phyloP scores from a whole-genome alignment of 306 rosid genomes.

The Quercus mongolica region DNA sequence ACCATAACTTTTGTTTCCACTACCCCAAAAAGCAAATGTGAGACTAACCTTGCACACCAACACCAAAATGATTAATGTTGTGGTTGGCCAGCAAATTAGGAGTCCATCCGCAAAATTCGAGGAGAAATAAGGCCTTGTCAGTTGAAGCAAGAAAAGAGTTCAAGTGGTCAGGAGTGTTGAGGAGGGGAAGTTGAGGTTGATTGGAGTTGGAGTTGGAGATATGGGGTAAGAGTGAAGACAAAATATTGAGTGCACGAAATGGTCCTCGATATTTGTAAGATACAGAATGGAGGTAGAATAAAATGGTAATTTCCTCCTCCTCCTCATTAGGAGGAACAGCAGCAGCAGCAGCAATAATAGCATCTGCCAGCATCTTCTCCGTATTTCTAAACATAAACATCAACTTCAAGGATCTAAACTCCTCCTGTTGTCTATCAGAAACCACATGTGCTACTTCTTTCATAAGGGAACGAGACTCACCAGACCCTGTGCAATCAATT shows the following conservation, averaged over 20 bases:
- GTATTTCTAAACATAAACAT: conserved; percentile 53
- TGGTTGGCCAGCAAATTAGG: conserved; percentile 40
- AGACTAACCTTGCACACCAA: conserved; percentile 38
- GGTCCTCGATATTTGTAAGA: conserved; percentile 74
- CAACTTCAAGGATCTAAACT: conserved; percentile 50
- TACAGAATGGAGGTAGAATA: conserved; percentile 62
- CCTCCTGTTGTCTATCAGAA: conserved; percentile 23
- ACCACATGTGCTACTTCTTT: conserved; percentile 40
- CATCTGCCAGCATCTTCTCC: conserved; percentile 58
- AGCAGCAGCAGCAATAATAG: conserved; percentile 44
- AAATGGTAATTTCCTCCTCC: conserved; percentile 49
- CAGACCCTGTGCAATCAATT: conserved; percentile 56
- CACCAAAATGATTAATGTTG: conserved; percentile 42
- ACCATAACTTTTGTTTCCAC: neutral
- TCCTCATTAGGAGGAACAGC: too few relatives aligned
- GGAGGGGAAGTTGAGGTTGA: conserved; percentile 43
- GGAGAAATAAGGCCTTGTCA: conserved; percentile 61
- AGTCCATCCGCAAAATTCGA: conserved; percentile 92
- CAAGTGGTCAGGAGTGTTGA: conserved; percentile 45
- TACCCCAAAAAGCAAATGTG: neutral
- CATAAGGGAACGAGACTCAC: conserved; percentile 82
- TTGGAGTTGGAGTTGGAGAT: conserved; percentile 2
- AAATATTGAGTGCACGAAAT: conserved; percentile 44
- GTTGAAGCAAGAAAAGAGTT: conserved; percentile 57
- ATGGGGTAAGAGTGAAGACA: conserved; percentile 46